Base-by-base conservation (phyloP, 2,329 filamentous ascomycete species). In the Trichophyton benhamiae region DNA sequence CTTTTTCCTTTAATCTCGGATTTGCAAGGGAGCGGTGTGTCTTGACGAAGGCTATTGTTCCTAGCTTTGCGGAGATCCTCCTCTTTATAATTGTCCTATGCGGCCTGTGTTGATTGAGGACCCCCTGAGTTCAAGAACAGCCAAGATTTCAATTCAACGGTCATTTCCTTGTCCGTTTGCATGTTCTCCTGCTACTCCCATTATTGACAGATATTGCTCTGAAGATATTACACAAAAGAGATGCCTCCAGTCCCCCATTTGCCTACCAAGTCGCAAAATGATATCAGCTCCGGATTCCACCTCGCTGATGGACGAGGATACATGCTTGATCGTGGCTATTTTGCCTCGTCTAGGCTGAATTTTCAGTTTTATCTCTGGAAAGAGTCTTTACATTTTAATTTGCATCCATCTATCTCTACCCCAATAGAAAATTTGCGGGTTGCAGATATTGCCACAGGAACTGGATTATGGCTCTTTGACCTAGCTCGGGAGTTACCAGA, bases 281-380 rank as follows among this genome's bases (percentile, higher is more conserved):
- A 53, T 30, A 5, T 58, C 33, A 58, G 22, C 17, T 58, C 55
- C 8, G 55, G 55, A 13, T 58, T 58, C 17, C 55, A 58, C 38
- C 30, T 58, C 6, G 55, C 33, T 41, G 55, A 58, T 41, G 55
- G 55, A n/a, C 27, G 33, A 22, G 55, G 55, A 13, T 58, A 58
- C 55, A 58, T 58, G 55, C 55, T 58, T 30, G 33, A 58, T 30
- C 55, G 55, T 41, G 55, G 55, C 15, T 58, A 58, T 42, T 58
- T 58, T 25, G 55, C 55, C 22, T 38, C 55, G 20, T 58, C 55
- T 4, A 25, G 55, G 5, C 55, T 58, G 22, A 58, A 58, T 33
- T 58, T 58, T 20, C 55, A 58, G 22, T 58, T 58, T 41, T 58
- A 58, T n/a, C 55, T 58, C 55, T 58, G 55, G 55, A 58, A 58